These are phyloP conservation scores for Ulvella scutata DNA, from an alignment of 139 green algal genomes.

Conservation along the genomic window DNA sequence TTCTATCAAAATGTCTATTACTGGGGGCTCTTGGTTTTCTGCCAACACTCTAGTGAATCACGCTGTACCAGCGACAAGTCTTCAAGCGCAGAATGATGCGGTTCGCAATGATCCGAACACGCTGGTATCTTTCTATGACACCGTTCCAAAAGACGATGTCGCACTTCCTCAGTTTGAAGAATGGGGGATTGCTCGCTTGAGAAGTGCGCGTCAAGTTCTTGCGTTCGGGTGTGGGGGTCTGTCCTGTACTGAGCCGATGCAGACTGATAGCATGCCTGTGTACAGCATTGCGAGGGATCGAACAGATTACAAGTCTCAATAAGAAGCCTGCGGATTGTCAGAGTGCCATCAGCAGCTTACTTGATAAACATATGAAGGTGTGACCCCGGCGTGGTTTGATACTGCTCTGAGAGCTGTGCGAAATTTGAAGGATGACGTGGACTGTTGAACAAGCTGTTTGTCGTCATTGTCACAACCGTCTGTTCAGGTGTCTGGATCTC, in stretches of 20 bases:
- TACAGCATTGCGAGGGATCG: not conserved
- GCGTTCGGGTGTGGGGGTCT: no score
- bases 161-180: conserved; percentile 1
- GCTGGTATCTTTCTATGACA: not conserved
- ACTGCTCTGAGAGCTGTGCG: no score
- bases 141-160: not conserved
- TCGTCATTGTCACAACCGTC: no score
- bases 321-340: not conserved
- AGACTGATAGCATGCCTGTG: not conserved
- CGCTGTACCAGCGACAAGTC: not conserved
- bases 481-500: not conserved
- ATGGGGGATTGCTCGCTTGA: not conserved
- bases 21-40: not conserved
- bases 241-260: no score
- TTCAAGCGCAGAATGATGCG: not conserved
- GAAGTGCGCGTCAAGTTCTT: not conserved
- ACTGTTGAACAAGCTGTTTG: no score
- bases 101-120: not conserved
- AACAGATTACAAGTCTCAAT: not conserved
- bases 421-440: no score
- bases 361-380: conserved; percentile 4
- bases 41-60: not conserved
- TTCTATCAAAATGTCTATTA: no score
- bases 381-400: no score
- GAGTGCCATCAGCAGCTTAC: not conserved